These are phyloP conservation scores for Globisporangium nagaii DNA, from an alignment of 352 stramenopile genomes.

Conservation along the genomic window DNA sequence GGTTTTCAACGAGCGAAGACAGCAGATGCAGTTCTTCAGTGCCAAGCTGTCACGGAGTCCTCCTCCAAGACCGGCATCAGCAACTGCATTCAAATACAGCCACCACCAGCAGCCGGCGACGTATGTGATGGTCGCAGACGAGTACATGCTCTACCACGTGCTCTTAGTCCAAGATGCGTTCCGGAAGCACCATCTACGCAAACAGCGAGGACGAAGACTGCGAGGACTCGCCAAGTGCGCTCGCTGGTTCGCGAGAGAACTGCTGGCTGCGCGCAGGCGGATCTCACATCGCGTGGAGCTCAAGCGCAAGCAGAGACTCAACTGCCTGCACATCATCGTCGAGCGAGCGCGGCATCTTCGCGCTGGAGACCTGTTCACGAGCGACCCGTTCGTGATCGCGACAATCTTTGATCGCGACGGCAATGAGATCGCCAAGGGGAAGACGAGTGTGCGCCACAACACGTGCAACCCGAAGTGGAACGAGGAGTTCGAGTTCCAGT, in stretches of 20 bases:
- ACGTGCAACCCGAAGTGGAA: conserved; percentile 65
- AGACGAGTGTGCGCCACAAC: conserved; percentile 45
- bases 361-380: conserved; percentile 47
- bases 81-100: background rate
- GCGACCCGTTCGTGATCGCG: conserved; percentile 56
- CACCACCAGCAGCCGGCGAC: conserved; percentile 17
- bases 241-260: conserved; percentile 18
- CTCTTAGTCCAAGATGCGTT: conserved; percentile 67
- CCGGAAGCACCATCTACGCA: conserved; percentile 22
- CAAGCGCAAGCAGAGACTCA: conserved; percentile 30
- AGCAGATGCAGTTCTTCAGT: conserved; percentile 62
- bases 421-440: conserved; percentile 28
- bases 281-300: conserved; percentile 18
- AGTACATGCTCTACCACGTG: conserved; percentile 56
- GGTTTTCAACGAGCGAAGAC: conserved; percentile 45
- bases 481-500: conserved; percentile 57
- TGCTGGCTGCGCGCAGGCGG: conserved; percentile 19
- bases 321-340: conserved; percentile 55
- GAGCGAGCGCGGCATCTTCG: conserved; percentile 42
- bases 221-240: conserved; percentile 28
- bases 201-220: conserved; percentile 15
- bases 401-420: conserved; percentile 18
- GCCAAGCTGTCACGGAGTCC: background rate
- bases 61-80: background rate
- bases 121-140: conserved; percentile 53